Evolutionary conservation across 768 basidiomycete genomes (phyloP), one percentile per base, ranked within the genome.

Genomic region (Galerina marginata): DNA sequence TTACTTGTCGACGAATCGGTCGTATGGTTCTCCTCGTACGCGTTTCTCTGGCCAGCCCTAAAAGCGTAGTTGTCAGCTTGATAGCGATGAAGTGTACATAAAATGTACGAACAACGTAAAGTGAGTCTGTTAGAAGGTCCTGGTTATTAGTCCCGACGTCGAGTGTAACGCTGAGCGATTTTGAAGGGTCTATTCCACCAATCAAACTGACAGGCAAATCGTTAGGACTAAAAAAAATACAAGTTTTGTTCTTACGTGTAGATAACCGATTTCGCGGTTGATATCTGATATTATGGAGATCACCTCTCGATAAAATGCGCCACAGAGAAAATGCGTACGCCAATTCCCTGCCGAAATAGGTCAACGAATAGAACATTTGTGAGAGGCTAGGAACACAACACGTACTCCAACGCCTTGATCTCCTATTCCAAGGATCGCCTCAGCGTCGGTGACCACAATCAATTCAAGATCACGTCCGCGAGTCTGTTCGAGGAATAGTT

Each of bases 131-230:
- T 29, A 91, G 71, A 0, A 92, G 79, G 0, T 78, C 67, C 55
- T 87, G 69, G 67, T 92, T 93, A 66, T 93, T 78, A 0, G 92
- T 94, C 0, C 92, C 92, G 15, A 93, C 90, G 65, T 94, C 92
- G 12, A 91, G 75, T 7, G 82, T 82, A 12, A 91, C 86, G 51
- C 80, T 76, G 6, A 91, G 70, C 0, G 86, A 76, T 48, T 81
- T 82, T 0, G 82, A 74, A 0, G 90, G 90, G 65, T 90, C 80
- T 39, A 91, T 79, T 0, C 89, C 88, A 16, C 82, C 90, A 10
- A 90, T 81, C 23, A 90, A 75, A 0, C 87, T 89, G 54, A 15
- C 25, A 37, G 20, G 9, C 23, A 37, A 45, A 20, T 59, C 29
- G 15, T n/a, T n/a, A 26, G 25, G 6, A 6, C 15, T 2, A 40